Evolutionary conservation across 352 stramenopile species (phyloP).

Genomic region (Pythium phragmitis): DNA sequence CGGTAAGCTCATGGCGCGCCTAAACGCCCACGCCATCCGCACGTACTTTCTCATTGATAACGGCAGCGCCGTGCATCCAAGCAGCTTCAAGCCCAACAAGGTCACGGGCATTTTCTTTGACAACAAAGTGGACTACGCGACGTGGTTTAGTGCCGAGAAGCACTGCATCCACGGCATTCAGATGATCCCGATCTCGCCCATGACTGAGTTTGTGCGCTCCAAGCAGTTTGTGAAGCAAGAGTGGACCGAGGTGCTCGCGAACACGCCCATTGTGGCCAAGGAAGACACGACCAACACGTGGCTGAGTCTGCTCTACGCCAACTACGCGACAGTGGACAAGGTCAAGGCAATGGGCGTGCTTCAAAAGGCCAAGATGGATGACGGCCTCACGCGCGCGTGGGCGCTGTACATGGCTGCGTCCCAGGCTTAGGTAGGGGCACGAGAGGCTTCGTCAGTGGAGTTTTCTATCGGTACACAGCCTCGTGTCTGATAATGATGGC

Average conservation of each 20-base stretch:
- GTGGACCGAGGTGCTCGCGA: conserved; percentile 32
- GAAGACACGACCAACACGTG: conserved; percentile 3
- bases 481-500: no score
- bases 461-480: no score
- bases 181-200: conserved; percentile 72
- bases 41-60: conserved; percentile 69
- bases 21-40: conserved; percentile 59
- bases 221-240: conserved; percentile 60
- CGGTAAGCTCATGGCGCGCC: conserved; percentile 54
- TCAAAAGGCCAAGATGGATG: conserved; percentile 24
- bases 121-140: conserved; percentile 58
- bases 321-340: conserved; percentile 34
- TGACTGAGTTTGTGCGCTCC: conserved; percentile 66
- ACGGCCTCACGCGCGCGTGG: conserved; percentile 31
- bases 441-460: no score
- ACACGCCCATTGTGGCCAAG: not conserved
- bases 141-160: conserved; percentile 67
- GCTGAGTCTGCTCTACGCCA: conserved; percentile 35
- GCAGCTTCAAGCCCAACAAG: conserved; percentile 67
- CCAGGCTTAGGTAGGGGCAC: conserved; percentile 39
- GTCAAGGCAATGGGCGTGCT: conserved; percentile 20
- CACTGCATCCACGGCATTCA: conserved; percentile 79
- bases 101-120: conserved; percentile 38
- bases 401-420: conserved; percentile 38
- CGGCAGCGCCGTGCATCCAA: conserved; percentile 42